Evolutionary conservation across 78 protist genomes (phyloP).

Genomic region (Dictyostelium purpureum): DNA sequence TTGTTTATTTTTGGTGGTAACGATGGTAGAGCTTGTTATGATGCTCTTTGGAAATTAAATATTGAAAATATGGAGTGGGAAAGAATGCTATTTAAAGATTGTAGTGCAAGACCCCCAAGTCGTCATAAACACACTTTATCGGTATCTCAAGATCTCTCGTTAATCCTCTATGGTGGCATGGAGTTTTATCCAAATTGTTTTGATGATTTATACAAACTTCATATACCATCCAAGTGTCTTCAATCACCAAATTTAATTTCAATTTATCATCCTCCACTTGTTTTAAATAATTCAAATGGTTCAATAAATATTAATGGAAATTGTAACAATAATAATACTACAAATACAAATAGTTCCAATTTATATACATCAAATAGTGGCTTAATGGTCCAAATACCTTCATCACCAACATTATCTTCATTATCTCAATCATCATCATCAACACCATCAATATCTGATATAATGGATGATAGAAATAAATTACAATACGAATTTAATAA

Average conservation of each 20-base stretch:
- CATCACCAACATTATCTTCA: conserved; percentile 3
- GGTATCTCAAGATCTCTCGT: conserved; percentile 10
- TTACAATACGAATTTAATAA: not conserved
- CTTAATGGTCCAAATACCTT: not conserved
- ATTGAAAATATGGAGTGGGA: conserved; percentile 70
- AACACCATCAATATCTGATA: not conserved
- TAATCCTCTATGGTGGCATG: conserved; percentile 54
- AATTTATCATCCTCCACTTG: conserved; percentile 16
- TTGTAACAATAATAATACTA: conserved; percentile 3
- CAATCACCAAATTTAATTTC: conserved; percentile 16
- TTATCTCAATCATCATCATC: conserved; percentile 4
- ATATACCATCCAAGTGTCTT: not conserved
- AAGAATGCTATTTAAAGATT: not conserved
- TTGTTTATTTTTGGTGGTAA: conserved; percentile 74
- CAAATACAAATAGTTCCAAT: not conserved
- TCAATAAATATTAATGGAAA: not conserved
- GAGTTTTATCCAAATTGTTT: conserved; percentile 18
- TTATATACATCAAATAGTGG: too few relatives aligned
- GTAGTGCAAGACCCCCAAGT: not conserved
- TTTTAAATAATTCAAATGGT: too few relatives aligned
- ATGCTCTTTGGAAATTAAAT: conserved; percentile 51
- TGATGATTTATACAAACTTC: conserved; percentile 38
- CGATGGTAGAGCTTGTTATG: conserved; percentile 48
- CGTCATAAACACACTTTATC: conserved; percentile 54
- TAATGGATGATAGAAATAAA: conserved; percentile 2